Percentiles rank a stretch among this genome's conserved stretches.
phyloP scores from a whole-genome alignment of 352 stramenopile genomes.

The Globisporangium acanthophoron region DNA sequence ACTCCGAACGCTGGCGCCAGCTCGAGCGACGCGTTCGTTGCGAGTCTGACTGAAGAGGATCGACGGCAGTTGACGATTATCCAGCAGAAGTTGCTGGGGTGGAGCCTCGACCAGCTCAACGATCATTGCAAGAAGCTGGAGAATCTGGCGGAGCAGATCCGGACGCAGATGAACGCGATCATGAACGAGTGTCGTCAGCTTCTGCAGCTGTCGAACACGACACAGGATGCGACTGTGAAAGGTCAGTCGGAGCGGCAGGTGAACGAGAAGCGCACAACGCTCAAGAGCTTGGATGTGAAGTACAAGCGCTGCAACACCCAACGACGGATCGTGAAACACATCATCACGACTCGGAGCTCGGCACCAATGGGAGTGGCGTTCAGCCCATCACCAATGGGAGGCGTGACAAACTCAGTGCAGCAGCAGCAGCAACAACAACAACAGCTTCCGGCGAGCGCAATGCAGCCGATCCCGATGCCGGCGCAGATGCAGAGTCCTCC shows the following conservation, averaged over 20 bases:
- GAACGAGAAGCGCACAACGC: slow-evolving; percentile 56
- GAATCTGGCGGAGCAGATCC: slow-evolving; percentile 73
- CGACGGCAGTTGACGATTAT: slow-evolving; percentile 67
- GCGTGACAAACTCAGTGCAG: not conserved
- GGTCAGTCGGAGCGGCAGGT: slow-evolving; percentile 63
- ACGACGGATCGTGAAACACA: slow-evolving; percentile 75
- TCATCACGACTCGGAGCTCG: slow-evolving; percentile 46
- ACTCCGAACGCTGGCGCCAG: slow-evolving; percentile 1
- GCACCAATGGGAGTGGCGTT: not conserved
- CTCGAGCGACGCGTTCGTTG: slow-evolving; percentile 19
- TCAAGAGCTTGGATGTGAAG: slow-evolving; percentile 76
- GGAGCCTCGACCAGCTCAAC: slow-evolving; percentile 69
- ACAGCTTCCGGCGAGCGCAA: slow-evolving; percentile 12
- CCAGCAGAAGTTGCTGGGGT: slow-evolving; percentile 62
- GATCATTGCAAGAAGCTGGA: slow-evolving; percentile 79
- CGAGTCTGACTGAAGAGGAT: slow-evolving; percentile 60
- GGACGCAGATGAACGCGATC: slow-evolving; percentile 71
- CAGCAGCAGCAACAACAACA: not conserved
- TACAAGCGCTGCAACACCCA: slow-evolving; percentile 79
- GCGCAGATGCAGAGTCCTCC: slow-evolving; percentile 14
- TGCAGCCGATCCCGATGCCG: slow-evolving; percentile 49
- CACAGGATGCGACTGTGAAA: slow-evolving; percentile 55
- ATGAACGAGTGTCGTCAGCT: slow-evolving; percentile 81
- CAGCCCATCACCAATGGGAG: not conserved
- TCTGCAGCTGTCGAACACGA: slow-evolving; percentile 69